These are phyloP conservation scores for Penicillium samsonianum DNA, from an alignment of 495 filamentous ascomycete species.

Conservation along the genomic window DNA sequence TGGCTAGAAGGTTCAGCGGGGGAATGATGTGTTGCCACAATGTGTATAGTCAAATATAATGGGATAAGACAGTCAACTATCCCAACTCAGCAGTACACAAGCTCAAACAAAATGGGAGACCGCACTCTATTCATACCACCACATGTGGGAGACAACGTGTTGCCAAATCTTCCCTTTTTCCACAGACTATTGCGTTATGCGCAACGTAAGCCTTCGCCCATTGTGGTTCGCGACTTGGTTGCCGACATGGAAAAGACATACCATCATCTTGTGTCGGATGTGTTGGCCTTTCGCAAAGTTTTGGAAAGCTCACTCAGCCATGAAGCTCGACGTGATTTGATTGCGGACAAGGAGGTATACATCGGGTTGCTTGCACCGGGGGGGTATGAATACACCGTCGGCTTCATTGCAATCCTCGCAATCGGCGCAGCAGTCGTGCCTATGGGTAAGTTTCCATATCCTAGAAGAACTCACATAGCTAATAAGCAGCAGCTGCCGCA, in stretches of 20 bases:
- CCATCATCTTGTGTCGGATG: conserved; percentile 27
- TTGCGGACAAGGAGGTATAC: conserved; percentile 43
- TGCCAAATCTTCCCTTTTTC: conserved; percentile 33
- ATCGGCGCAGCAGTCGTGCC: conserved; percentile 44
- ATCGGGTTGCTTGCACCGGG: conserved; percentile 48
- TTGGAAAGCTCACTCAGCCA: conserved; percentile 16
- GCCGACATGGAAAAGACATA: conserved; percentile 33
- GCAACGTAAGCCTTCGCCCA: conserved; percentile 21
- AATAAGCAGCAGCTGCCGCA: conserved; percentile 20
- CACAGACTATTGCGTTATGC: conserved; percentile 32
- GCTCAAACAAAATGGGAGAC: conserved; percentile 20
- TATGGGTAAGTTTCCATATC: conserved; percentile 24
- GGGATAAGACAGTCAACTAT: background rate
- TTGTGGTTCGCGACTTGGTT: conserved; percentile 32
- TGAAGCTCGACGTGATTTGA: conserved; percentile 24
- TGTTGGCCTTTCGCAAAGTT: conserved; percentile 20
- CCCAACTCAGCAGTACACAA: background rate
- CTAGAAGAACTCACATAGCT: background rate
- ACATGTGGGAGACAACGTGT: conserved; percentile 25
- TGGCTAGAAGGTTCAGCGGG: conserved; percentile 15
- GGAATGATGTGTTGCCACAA: background rate
- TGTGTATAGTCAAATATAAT: background rate
- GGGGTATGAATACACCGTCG: conserved; percentile 51
- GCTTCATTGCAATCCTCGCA: conserved; percentile 45
- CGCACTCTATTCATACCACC: conserved; percentile 29